A percentile compares a stretch with the other conserved stretches of the same genome.
Conservation (phyloP, 148 eudicot species). For the Linanthus parryae region DNA sequence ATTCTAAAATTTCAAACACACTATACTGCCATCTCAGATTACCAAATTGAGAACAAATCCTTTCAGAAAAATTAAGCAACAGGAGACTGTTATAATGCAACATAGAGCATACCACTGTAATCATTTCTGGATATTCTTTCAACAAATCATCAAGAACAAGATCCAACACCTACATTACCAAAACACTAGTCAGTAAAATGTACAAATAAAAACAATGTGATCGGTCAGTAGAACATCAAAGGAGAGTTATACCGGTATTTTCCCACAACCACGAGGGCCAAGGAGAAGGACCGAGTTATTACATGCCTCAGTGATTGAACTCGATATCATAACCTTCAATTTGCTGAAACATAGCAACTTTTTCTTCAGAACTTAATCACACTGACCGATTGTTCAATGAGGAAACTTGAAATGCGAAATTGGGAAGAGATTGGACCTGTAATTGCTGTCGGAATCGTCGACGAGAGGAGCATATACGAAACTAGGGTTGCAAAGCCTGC, state of each 20-base stretch:
- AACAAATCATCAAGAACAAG: conserved; percentile 69
- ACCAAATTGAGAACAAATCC: no score
- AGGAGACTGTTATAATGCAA: neutral
- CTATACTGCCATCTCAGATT: neutral
- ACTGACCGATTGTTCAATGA: no score
- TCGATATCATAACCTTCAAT: conserved; percentile 72
- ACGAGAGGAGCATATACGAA: conserved; percentile 40
- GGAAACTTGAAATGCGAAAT: no score
- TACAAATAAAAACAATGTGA: conserved; percentile 4
- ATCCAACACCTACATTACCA: conserved; percentile 58
- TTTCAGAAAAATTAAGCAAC: neutral
- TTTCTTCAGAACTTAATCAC: neutral
- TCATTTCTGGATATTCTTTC: conserved; percentile 69
- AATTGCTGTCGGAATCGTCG: conserved; percentile 53
- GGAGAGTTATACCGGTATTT: conserved; percentile 54
- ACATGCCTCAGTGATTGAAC: conserved; percentile 76
- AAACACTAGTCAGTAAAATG: neutral
- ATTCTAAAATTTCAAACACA: neutral
- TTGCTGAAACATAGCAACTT: conserved; percentile 39
- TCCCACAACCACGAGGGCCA: conserved; percentile 94
- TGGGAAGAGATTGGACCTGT: conserved; percentile 30
- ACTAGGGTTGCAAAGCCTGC: conserved; percentile 47
- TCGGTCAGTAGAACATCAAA: no score
- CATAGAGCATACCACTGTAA: conserved; percentile 33
- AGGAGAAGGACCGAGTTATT: conserved; percentile 88